These are phyloP conservation scores for Solanum pimpinellifolium DNA, from an alignment of 257 asterid genomes.

Conservation along the genomic window DNA sequence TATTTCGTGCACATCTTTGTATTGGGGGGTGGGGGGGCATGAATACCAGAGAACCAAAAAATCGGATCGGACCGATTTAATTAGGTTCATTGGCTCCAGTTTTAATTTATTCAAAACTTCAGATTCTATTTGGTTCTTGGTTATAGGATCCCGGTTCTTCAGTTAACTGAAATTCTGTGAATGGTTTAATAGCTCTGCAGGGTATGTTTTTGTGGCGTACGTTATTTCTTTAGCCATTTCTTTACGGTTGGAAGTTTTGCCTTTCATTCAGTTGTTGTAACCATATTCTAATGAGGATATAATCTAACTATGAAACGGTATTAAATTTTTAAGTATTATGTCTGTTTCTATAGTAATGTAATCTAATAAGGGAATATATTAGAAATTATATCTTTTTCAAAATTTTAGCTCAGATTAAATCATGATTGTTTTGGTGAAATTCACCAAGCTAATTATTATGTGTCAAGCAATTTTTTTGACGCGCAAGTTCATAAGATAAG, in stretches of 20 bases:
- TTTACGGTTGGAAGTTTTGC: background rate
- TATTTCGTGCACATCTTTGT: background rate
- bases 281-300: background rate
- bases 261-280: background rate
- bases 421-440: background rate
- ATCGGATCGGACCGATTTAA: background rate
- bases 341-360: background rate
- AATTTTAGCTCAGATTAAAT: background rate
- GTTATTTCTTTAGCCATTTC: background rate
- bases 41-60: background rate
- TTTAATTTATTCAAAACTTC: background rate
- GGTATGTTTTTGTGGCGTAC: background rate
- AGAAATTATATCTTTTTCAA: background rate
- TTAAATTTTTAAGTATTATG: background rate
- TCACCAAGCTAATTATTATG: background rate
- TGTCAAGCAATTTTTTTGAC: background rate
- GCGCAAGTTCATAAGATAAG: background rate
- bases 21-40: background rate
- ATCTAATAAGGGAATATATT: background rate
- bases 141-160: background rate
- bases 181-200: background rate
- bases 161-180: background rate
- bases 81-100: background rate
- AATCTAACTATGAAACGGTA: background rate
- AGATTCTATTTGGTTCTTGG: background rate